Conservation (phyloP, 257 asterid species). For the Solanum habrochaites region DNA sequence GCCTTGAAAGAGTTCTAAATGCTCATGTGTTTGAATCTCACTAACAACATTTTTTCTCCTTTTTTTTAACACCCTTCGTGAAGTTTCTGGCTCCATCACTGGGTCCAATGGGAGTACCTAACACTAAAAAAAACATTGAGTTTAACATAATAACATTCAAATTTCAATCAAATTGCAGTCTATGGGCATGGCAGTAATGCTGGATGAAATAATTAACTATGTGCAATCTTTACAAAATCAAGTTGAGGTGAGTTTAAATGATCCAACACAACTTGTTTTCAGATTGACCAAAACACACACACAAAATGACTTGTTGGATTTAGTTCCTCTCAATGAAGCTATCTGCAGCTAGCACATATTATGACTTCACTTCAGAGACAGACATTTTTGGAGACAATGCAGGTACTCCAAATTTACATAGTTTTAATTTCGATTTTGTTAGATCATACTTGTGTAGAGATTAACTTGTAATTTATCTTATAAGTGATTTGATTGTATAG, state of each 20-base stretch:
- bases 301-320: neutral
- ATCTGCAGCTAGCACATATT: constrained; percentile 56
- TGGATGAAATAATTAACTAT: constrained; percentile 82
- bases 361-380: constrained; percentile 52
- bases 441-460: neutral
- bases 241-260: constrained; percentile 51
- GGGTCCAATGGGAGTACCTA: neutral
- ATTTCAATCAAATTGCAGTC: constrained; percentile 36
- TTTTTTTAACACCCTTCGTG: no score
- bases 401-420: neutral
- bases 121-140: neutral
- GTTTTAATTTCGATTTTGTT: no score
- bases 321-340: constrained; percentile 88
- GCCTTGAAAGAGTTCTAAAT: no score
- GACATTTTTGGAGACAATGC: constrained; percentile 25
- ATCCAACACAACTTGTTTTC: neutral
- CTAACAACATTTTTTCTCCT: no score
- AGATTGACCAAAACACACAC: neutral
- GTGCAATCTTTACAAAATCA: constrained; percentile 84
- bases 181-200: constrained; percentile 93
- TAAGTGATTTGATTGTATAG: neutral
- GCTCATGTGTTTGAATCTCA: no score
- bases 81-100: no score
- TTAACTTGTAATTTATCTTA: neutral
- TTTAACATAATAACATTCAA: neutral